These are phyloP conservation scores for Rhizoclosmatium globosum DNA, from an alignment of 192 early-diverging fungal species.

Conservation along the genomic window DNA sequence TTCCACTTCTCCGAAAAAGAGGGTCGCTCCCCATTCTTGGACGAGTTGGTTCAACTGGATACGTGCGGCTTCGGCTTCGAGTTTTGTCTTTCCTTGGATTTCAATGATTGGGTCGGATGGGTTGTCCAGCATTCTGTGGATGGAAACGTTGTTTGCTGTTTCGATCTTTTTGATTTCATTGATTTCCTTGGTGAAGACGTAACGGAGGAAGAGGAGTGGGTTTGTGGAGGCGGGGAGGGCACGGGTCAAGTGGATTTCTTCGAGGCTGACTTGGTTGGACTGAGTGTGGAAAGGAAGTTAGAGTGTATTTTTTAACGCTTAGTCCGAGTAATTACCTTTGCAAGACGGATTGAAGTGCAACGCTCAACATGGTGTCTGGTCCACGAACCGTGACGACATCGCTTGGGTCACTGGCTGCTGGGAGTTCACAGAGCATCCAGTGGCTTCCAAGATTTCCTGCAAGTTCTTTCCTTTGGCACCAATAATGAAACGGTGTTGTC, in stretches of 20 bases:
- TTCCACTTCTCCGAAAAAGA: slow-evolving; percentile 72
- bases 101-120: slow-evolving; percentile 64
- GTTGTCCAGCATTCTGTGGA: slow-evolving; percentile 1
- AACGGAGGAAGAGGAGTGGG: slow-evolving; percentile 72
- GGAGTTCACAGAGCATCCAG: slow-evolving; percentile 86
- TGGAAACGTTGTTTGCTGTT: slow-evolving; percentile 58
- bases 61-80: slow-evolving; percentile 70
- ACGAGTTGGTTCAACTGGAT: slow-evolving; percentile 62
- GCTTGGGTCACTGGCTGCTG: slow-evolving; percentile 70
- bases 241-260: slow-evolving; percentile 71
- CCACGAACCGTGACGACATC: slow-evolving; percentile 86
- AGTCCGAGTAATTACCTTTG: slow-evolving; percentile 57
- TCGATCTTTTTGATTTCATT: slow-evolving; percentile 81
- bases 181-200: slow-evolving; percentile 72
- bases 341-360: slow-evolving; percentile 81
- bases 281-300: slow-evolving; percentile 16
- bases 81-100: slow-evolving; percentile 74
- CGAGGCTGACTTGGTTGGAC: slow-evolving; percentile 77
- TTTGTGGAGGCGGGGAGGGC: slow-evolving; percentile 60
- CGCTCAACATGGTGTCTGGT: slow-evolving; percentile 68
- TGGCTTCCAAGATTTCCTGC: slow-evolving; percentile 83
- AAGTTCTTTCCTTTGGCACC: slow-evolving; percentile 81
- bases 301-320: slow-evolving; percentile 20
- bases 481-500: slow-evolving; percentile 91
- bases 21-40: slow-evolving; percentile 57